Conservation (phyloP, 768 basidiomycete genomes). For the Cystofilobasidium macerans region DNA sequence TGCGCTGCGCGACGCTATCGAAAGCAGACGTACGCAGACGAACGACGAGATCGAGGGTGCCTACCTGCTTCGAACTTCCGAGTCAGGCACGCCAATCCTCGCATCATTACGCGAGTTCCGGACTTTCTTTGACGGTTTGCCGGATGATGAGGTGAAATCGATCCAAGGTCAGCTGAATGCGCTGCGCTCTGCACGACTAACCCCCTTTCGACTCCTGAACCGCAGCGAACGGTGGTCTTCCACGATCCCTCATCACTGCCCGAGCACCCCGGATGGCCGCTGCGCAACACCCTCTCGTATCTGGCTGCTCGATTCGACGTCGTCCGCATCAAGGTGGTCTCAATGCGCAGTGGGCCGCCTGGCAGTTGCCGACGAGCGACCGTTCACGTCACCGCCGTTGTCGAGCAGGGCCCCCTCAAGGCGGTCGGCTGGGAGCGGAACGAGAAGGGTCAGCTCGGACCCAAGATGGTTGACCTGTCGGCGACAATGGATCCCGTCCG, state of each 20-base stretch:
- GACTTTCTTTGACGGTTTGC: slow-evolving; percentile 48
- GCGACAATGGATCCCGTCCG: slow-evolving; percentile 90
- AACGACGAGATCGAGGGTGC: not conserved
- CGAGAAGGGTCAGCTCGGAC: slow-evolving; percentile 69
- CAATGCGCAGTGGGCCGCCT: slow-evolving; percentile 59
- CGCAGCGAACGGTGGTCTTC: slow-evolving; percentile 46
- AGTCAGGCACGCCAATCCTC: not conserved
- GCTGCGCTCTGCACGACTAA: not conserved
- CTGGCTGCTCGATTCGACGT: slow-evolving; percentile 53
- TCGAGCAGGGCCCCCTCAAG: slow-evolving; percentile 39
- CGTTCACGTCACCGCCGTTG: not conserved
- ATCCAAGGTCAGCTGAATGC: not conserved
- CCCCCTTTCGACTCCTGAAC: not conserved
- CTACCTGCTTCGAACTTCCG: not conserved
- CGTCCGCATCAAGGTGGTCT: slow-evolving; percentile 50
- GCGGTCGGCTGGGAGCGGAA: slow-evolving; percentile 97
- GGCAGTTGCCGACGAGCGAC: not conserved
- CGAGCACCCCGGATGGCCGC: slow-evolving; percentile 75
- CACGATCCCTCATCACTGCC: slow-evolving; percentile 73
- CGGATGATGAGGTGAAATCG: slow-evolving; percentile 40
- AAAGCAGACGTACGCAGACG: not conserved
- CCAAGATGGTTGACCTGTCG: slow-evolving; percentile 77
- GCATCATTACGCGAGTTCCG: slow-evolving; percentile 38
- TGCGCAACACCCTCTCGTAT: slow-evolving; percentile 81
- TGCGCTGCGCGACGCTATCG: not conserved